Evolutionary conservation across 2,329 filamentous ascomycete species (phyloP), one percentile per base, ranked within the genome.

Genomic region (Fusarium domesticum): DNA sequence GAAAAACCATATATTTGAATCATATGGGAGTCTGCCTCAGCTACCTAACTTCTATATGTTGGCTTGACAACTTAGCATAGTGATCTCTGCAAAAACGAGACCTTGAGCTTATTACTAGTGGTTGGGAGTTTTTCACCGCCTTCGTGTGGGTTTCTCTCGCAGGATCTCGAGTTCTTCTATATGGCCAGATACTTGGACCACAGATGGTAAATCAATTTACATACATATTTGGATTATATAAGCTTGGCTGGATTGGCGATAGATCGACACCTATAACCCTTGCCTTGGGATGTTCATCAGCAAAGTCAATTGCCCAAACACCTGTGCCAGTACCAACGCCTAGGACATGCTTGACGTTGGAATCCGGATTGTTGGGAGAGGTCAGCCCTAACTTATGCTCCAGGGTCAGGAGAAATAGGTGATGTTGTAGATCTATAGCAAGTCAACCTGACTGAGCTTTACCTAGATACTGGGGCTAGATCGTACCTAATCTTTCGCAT

Each of bases 221-320:
- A 6, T 7, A 5, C 15, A 10, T 10, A 14, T 2, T 15, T 19
- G 6, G 4, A 14, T 2, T 17, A 7, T 48, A 56, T 48, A 54
- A 54, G 5, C 28, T 42, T 2, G 53, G 50, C 4, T 56, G 53
- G 12, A 56, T 56, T 0, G 53, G 53, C 0, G 53, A 56, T 1
- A 56, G 37, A 17, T 56, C 52, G 1, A 53, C 39, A 2, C 53
- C 53, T 2, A 56, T 16, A 3, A 35, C 34, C 34, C 15, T 37
- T 3, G 8, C 15, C 6, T 37, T n/a, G 2, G 40, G 40, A 7
- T 42, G 40, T 15, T 42, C 40, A 18, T 42, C 40, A 8, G 32
- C 40, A 23, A 37, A 42, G 34, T 42, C 40, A 37, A 42, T 37
- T 5, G 39, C 39, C 39, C 39, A 42, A 23, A 42, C 31, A 12